Base-by-base conservation (phyloP, 768 basidiomycete genomes). In the Trametes coccinea region DNA sequence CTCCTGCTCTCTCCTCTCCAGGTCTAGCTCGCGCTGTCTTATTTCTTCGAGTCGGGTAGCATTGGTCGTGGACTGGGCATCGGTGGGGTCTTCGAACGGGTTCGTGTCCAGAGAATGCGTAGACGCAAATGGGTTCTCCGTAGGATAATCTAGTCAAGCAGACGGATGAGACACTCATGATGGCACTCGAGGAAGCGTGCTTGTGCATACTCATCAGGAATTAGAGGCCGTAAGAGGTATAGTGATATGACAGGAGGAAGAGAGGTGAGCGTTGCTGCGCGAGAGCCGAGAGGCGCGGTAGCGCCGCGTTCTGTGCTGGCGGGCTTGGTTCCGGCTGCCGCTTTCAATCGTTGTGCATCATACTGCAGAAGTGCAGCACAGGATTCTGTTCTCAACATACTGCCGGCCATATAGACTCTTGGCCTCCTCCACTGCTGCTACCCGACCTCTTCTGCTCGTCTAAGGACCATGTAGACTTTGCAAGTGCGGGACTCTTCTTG, bases 41-140 rank as follows among this genome's bases (percentile, higher is more conserved):
- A 98, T 75, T 58, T 93, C 88, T 34, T 87, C 89, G 14, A 82
- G 66, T 39, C 83, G 77, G 17, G 78, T 68, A 17, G 76, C 75
- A 59, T 82, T 27, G 70, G 54, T 66, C 74, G 58, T 64, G 73
- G 61, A 49, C 43, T 63, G 56, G 64, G 64, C 70, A 63, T 59
- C 74, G n/a, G 78, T 69, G 34, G 90, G 91, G 82, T 95, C 93
- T 68, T 93, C 92, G 71, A 95, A 95, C 2, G 93, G 93, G 74
- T 95, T 95, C 57, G 84, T 80, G 71, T 93, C 93, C 52, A 94
- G 87, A 2, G 91, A 91, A 69, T 91, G 85, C 14, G 88, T 84
- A 9, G 92, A 93, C 8, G 90, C 87, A 75, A 94, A 94, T 0
- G 92, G 92, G 66, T 94, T 93, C 71, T 90, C 82, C 79, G 80